phyloP scores from a whole-genome alignment of 805 yeast genomes.

The Spathaspora gorwiae region DNA sequence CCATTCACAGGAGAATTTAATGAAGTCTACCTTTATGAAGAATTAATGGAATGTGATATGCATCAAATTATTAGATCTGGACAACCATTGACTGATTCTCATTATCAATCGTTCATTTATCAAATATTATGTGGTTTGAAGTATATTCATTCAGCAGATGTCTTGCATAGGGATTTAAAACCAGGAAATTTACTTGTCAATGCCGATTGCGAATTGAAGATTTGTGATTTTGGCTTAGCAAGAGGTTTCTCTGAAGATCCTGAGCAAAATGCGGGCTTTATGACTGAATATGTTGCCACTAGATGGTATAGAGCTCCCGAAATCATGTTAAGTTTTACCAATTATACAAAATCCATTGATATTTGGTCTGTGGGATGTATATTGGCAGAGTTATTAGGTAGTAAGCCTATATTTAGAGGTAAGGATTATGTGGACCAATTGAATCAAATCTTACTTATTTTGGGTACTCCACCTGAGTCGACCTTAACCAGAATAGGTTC shows the following conservation, averaged over 20 bases:
- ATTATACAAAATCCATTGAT: slow-evolving; percentile 94
- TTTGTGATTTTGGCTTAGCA: slow-evolving; percentile 95
- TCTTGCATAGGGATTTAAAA: slow-evolving; percentile 88
- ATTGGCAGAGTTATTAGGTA: slow-evolving; percentile 87
- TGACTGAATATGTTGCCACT: slow-evolving; percentile 97
- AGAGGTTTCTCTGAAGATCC: slow-evolving; percentile 83
- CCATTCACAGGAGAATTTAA: slow-evolving; percentile 62
- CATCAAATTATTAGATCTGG: slow-evolving; percentile 94
- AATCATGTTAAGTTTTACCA: slow-evolving; percentile 90
- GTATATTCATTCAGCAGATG: slow-evolving; percentile 88
- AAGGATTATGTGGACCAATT: slow-evolving; percentile 94
- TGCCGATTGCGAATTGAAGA: slow-evolving; percentile 94
- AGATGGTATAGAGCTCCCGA: slow-evolving; percentile 99
- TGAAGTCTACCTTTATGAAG: slow-evolving; percentile 91
- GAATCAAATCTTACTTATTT: slow-evolving; percentile 75
- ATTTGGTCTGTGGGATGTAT: slow-evolving; percentile 98
- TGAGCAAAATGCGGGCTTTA: slow-evolving; percentile 83
- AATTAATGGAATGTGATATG: slow-evolving; percentile 97
- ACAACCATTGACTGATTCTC: slow-evolving; percentile 90
- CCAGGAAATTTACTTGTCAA: slow-evolving; percentile 91
- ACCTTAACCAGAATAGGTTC: slow-evolving; percentile 58
- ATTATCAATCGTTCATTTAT: slow-evolving; percentile 88
- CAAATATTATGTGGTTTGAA: slow-evolving; percentile 88
- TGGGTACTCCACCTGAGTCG: slow-evolving; percentile 81
- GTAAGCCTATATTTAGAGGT: slow-evolving; percentile 89